phyloP scores from a whole-genome alignment of 2,329 filamentous ascomycete genomes.

The Fusarium sarcochroum region DNA sequence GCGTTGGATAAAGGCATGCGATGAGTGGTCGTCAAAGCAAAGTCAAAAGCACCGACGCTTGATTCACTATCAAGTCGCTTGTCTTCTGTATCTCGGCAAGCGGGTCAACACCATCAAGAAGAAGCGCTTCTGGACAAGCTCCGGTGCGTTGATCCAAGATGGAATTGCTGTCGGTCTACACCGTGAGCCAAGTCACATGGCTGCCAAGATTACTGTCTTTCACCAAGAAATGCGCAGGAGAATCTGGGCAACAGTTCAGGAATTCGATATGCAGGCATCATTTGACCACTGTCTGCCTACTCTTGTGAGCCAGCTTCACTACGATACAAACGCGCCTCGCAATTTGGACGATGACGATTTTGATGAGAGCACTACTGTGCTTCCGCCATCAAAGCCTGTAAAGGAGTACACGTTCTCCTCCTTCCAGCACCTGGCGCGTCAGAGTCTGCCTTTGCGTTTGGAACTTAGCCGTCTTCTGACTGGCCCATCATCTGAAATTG shows the following conservation, averaged over 20 bases:
- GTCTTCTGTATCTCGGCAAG: slow-evolving; percentile 72
- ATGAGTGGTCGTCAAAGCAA: slow-evolving; percentile 67
- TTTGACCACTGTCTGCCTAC: slow-evolving; percentile 73
- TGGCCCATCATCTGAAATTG: slow-evolving; percentile 67
- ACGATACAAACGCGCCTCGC: slow-evolving; percentile 67
- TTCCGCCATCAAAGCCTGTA: slow-evolving; percentile 66
- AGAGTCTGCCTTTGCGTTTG: slow-evolving; percentile 68
- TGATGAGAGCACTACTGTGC: slow-evolving; percentile 64
- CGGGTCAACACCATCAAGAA: slow-evolving; percentile 74
- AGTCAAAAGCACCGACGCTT: slow-evolving; percentile 73
- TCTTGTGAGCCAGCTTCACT: slow-evolving; percentile 69
- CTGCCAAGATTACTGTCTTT: slow-evolving; percentile 68
- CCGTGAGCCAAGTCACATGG: slow-evolving; percentile 70
- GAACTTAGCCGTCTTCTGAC: slow-evolving; percentile 71
- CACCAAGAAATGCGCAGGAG: slow-evolving; percentile 74
- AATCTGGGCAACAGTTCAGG: slow-evolving; percentile 73
- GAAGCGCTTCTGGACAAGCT: slow-evolving; percentile 73
- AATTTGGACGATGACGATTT: slow-evolving; percentile 73
- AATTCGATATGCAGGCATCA: slow-evolving; percentile 73
- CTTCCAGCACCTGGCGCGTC: slow-evolving; percentile 70
- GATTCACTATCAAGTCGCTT: slow-evolving; percentile 72
- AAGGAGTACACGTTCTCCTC: slow-evolving; percentile 71
- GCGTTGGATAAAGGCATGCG: slow-evolving; percentile 69
- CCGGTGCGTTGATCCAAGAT: slow-evolving; percentile 69
- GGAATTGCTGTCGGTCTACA: slow-evolving; percentile 72